A percentile compares a stretch with the other conserved stretches of the same genome.
Evolutionary conservation across 169 alveolate species (phyloP).

Genomic region (Eimeria necatrix): DNA sequence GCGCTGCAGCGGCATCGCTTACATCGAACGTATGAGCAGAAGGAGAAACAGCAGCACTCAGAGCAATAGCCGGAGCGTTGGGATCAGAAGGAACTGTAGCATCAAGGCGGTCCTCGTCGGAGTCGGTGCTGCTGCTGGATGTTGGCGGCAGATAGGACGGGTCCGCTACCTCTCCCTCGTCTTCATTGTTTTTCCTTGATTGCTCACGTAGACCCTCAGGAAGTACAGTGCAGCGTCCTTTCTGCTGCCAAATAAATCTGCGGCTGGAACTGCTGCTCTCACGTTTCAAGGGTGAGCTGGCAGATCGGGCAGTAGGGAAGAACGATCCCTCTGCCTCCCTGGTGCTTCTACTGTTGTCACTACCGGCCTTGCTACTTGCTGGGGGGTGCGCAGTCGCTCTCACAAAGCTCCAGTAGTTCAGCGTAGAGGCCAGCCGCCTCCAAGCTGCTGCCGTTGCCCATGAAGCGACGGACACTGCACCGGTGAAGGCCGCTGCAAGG

Average conservation of each 20-base stretch:
- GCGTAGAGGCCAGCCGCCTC: background rate
- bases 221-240: background rate
- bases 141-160: slow-evolving; percentile 38
- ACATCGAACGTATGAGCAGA: background rate
- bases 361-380: background rate
- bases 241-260: slow-evolving; percentile 13
- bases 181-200: slow-evolving; percentile 58
- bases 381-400: background rate
- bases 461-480: background rate
- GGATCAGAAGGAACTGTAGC: background rate
- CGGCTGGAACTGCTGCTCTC: slow-evolving; percentile 14
- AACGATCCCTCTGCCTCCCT: background rate
- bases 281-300: background rate
- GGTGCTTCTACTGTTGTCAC: background rate
- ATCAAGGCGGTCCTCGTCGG: background rate
- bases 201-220: slow-evolving; percentile 45
- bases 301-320: background rate
- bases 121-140: background rate
- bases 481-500: background rate
- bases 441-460: background rate
- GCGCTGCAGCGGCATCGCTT: background rate
- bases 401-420: background rate
- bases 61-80: background rate
- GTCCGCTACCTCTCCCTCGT: slow-evolving; percentile 74
- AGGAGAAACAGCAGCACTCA: background rate